Conservation (phyloP, 1,284 basidiomycete species). For the Ceratobasidium sp. region DNA sequence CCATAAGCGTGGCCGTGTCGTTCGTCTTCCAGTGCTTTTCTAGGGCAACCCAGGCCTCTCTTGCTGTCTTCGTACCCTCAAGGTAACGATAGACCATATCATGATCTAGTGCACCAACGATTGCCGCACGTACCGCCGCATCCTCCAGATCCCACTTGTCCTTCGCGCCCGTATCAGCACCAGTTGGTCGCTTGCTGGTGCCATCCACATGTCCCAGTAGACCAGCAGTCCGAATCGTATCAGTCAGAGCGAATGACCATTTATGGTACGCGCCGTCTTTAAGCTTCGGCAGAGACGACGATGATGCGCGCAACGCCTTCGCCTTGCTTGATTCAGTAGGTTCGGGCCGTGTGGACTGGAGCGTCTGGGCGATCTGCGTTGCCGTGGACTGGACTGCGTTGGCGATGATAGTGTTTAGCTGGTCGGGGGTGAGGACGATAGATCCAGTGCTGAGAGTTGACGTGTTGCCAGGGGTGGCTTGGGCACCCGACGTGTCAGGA, state of each 20-base stretch:
- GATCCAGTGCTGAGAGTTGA: no score
- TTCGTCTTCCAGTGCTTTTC: background rate
- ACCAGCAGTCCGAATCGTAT: background rate
- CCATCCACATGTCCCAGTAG: slow-evolving; percentile 18
- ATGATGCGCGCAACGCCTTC: background rate
- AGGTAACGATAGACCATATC: background rate
- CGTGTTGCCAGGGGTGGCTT: no score
- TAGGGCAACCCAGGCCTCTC: slow-evolving; percentile 15
- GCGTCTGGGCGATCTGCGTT: background rate
- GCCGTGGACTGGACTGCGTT: no score
- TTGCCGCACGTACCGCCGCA: background rate
- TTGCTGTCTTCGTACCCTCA: background rate
- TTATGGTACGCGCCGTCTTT: background rate
- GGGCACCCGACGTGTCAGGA: no score
- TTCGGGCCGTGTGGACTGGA: background rate
- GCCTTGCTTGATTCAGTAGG: background rate
- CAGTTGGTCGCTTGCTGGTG: background rate
- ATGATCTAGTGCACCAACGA: background rate
- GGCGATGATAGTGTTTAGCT: background rate
- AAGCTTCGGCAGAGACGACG: background rate
- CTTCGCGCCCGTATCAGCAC: background rate
- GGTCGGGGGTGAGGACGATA: background rate
- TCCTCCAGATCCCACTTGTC: background rate
- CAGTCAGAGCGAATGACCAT: background rate
- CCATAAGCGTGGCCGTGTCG: background rate